A percentile compares a stretch with the other conserved stretches of the same genome.
Conservation (phyloP, 805 yeast genomes). For the Sugiyamaella chiloensis region DNA sequence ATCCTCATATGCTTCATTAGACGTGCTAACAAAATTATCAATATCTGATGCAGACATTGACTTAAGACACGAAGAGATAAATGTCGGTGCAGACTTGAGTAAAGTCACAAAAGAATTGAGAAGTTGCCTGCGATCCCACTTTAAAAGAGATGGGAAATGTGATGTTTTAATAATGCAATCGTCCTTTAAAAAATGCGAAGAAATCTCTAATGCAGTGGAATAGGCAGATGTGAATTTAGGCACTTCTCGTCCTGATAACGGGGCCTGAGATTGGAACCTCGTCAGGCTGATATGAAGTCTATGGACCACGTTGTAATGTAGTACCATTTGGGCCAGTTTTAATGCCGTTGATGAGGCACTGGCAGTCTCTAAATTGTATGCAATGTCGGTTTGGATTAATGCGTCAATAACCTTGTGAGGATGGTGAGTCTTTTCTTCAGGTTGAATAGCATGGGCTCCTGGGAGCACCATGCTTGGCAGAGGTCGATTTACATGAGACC, state of each 20-base stretch:
- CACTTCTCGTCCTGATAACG: conserved; percentile 19
- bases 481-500: background rate
- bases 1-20: conserved; percentile 24
- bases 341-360: conserved; percentile 16
- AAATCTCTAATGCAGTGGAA: conserved; percentile 21
- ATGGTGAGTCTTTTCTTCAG: background rate
- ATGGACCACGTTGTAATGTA: conserved; percentile 19
- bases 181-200: conserved; percentile 16
- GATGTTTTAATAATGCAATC: conserved; percentile 6
- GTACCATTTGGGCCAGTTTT: conserved; percentile 16
- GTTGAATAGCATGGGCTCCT: background rate
- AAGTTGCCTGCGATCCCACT: conserved; percentile 30
- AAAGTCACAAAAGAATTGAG: conserved; percentile 34
- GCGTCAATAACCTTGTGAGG: conserved; percentile 14
- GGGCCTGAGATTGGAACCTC: conserved; percentile 10
- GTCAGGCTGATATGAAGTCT: conserved; percentile 19
- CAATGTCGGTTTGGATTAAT: conserved; percentile 17
- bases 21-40: conserved; percentile 15
- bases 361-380: conserved; percentile 10
- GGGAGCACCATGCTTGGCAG: background rate
- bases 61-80: conserved; percentile 29
- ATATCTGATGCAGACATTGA: conserved; percentile 25
- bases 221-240: conserved; percentile 20
- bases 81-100: conserved; percentile 35
- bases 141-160: conserved; percentile 16